Base-by-base conservation (phyloP, 768 basidiomycete species). In the Russula sp. region DNA sequence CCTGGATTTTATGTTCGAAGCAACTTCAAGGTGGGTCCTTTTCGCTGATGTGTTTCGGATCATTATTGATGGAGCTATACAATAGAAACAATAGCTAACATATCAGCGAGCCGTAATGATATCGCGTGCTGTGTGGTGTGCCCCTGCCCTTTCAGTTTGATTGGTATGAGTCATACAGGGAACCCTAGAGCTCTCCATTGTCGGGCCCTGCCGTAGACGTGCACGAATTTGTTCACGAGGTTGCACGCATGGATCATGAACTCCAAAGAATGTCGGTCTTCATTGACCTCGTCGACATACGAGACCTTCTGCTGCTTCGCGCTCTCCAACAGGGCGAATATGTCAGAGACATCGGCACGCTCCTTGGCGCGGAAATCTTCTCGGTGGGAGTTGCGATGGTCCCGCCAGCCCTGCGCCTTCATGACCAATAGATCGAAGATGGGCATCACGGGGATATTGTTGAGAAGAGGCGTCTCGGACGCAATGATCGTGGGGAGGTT, bases 351-450 rank as follows among this genome's bases (percentile, higher is more conserved):
- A 11, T 66, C 62, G 4, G 7, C 42, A 6, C 5, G 18, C 22
- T 18, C 32, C 11, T 66, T 66, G 16, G 6, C 42, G 13, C n/a
- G 54, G 18, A 24, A 46, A 51, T 64, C 65, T 1, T 2, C 0
- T 24, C 65, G 61, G 3, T 1, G 0, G 7, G 65, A 66, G 59
- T 1, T 24, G n/a, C 46, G 11, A 9, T 48, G 46, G 46, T 48
- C 46, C 46, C 22, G 5, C 46, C 46, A 48, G 22, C 65, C 65
- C 22, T 63, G 62, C 20, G 36, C 24, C 62, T 66, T 66, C 62
- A 59, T 52, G 30, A 66, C 34, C 32, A 66, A 36, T 14, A 66
- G 44, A 16, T 54, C 62, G 26, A 66, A 66, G 14, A 66, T 10
- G 0, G 62, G 62, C 65, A 66, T 64, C 20, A 64, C 57, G 26